phyloP scores from a whole-genome alignment of 257 asterid species.

The Salvia miltiorrhiza region DNA sequence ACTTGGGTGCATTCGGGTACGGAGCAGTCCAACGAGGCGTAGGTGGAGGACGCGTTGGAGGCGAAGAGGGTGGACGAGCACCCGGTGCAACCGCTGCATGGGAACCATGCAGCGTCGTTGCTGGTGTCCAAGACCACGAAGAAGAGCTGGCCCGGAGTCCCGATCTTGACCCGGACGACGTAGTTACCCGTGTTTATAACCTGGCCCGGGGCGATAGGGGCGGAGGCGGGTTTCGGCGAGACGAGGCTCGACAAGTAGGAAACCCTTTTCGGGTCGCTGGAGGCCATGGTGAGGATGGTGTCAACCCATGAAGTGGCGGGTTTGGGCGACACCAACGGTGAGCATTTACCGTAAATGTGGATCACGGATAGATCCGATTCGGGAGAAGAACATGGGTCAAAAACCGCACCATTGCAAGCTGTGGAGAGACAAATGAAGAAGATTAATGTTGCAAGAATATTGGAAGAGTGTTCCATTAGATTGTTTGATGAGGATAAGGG shows the following conservation, averaged over 20 bases:
- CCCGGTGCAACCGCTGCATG: constrained; percentile 78
- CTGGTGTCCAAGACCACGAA: constrained; percentile 90
- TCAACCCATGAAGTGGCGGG: constrained; percentile 55
- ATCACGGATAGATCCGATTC: constrained; percentile 63
- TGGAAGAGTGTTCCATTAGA: constrained; percentile 43
- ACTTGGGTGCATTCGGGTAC: constrained; percentile 65
- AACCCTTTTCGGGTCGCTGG: constrained; percentile 60
- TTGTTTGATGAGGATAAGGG: constrained; percentile 22
- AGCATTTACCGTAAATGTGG: constrained; percentile 78
- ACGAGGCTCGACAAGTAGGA: constrained; percentile 66
- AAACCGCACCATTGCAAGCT: constrained; percentile 26
- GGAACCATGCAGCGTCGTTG: constrained; percentile 81
- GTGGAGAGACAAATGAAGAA: constrained; percentile 38
- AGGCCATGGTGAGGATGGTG: constrained; percentile 65
- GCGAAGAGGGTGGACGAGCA: constrained; percentile 56
- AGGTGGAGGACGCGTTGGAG: constrained; percentile 61
- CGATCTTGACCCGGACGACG: constrained; percentile 67
- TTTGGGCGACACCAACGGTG: constrained; percentile 60
- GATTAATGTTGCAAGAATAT: constrained; percentile 26
- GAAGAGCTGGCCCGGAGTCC: constrained; percentile 81
- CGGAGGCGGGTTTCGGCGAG: constrained; percentile 40
- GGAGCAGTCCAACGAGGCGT: constrained; percentile 57
- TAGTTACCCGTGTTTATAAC: constrained; percentile 62
- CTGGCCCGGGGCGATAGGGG: constrained; percentile 76
- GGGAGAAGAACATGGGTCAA: constrained; percentile 54